These are phyloP conservation scores for Pseudocercospora fijiensis DNA, from an alignment of 2,329 filamentous ascomycete genomes.

Conservation along the genomic window DNA sequence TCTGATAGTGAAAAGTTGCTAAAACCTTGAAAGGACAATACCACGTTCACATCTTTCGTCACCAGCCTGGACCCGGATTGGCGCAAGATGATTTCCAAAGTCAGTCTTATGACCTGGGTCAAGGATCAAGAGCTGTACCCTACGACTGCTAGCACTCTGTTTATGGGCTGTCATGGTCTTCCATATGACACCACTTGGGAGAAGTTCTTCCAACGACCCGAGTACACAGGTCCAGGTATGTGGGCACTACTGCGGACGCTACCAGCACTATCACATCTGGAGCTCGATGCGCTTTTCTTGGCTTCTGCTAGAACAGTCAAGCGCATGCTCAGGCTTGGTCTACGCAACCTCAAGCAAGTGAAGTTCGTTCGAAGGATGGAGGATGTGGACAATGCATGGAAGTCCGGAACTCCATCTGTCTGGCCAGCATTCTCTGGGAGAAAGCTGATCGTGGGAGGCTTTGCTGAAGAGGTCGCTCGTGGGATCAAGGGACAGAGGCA, in stretches of 20 bases:
- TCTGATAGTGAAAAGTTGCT: neutral
- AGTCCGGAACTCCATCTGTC: constrained; percentile 6
- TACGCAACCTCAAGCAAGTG: constrained; percentile 3
- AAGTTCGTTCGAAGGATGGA: constrained; percentile 1
- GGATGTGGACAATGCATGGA: neutral
- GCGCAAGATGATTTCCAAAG: constrained; percentile 10
- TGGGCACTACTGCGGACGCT: constrained; percentile 13
- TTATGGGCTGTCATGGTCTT: neutral
- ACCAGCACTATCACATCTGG: constrained; percentile 16
- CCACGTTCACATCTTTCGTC: constrained; percentile 10
- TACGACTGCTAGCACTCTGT: neutral
- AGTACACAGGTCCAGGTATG: constrained; percentile 1
- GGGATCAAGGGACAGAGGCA: constrained; percentile 16
- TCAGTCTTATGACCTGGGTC: constrained; percentile 16
- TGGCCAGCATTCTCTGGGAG: constrained; percentile 15
- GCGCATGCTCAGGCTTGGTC: constrained; percentile 7
- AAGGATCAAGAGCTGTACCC: neutral
- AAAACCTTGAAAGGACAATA: constrained; percentile 12
- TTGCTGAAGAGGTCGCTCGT: constrained; percentile 16
- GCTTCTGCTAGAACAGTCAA: neutral
- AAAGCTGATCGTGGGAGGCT: constrained; percentile 11
- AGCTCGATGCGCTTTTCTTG: constrained; percentile 21
- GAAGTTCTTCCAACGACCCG: neutral
- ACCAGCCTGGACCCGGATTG: constrained; percentile 10
- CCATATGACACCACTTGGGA: neutral